Evolutionary conservation across 2,329 filamentous ascomycete genomes (phyloP), one percentile per base, ranked within the genome.

Genomic region (Eutypella sp.): DNA sequence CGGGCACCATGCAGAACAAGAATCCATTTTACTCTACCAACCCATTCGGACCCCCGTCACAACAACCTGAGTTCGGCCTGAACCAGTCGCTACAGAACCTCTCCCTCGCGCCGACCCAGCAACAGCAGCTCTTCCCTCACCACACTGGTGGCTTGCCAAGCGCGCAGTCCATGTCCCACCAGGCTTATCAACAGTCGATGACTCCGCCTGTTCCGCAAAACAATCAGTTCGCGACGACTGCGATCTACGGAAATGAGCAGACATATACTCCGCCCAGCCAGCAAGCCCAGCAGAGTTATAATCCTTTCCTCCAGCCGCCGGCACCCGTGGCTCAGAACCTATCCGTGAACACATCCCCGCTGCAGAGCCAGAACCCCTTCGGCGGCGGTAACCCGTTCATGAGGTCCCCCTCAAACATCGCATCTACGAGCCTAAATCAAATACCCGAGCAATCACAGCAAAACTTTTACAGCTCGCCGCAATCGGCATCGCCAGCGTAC

Each of bases 21-120:
- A 81, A 80, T 47, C 74, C 76, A 0, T 82, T 79, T 49, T 74
- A 70, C 49, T 71, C 78, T 11, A 82, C 80, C 49, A 92, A 92
- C 58, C 87, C 87, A 5, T 92, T 91, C 55, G 77, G 84, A 8
- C 62, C 68, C 42, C 72, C 74, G 2, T 58, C 65, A 29, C 67
- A 72, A 45, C 69, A 71, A 49, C 67, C 53, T 52, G 68, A 67
- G 23, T 62, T 61, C 25, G 62, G 62, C 10, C 65, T 90, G 16
- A 81, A 82, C 51, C 80, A 86, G 56, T 81, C 86, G 1, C 87
- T 96, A 58, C 84, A 91, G 60, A 82, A 79, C 51, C 75, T 96
- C 66, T 82, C 87, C 31, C 69, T 95, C 2, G 81, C 80, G 20
- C 64, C 67, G 10, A 65, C 41, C 50, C 69, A 48, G 20, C 51